Evolutionary conservation across 352 stramenopile species (phyloP).

Genomic region (Pythium scleroteichum): DNA sequence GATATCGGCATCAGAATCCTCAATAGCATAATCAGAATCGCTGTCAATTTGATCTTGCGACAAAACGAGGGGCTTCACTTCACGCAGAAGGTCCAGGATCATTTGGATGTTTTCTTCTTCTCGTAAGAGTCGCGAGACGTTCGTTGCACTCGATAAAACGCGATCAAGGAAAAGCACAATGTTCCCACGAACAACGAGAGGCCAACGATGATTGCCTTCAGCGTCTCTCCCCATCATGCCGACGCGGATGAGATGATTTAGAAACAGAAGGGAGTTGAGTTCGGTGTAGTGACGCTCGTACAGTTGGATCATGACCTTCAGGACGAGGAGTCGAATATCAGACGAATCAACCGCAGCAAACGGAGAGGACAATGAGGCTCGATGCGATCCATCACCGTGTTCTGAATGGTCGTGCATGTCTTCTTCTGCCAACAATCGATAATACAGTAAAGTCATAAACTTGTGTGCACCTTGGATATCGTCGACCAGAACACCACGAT

Average conservation of each 20-base stretch:
- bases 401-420: conserved; percentile 8
- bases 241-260: conserved; percentile 81
- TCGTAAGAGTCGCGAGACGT: conserved; percentile 74
- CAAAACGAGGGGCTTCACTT: conserved; percentile 78
- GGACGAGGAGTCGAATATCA: conserved; percentile 75
- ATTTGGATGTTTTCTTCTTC: conserved; percentile 76
- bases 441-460: conserved; percentile 89
- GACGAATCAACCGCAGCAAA: conserved; percentile 51
- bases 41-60: conserved; percentile 61
- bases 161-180: conserved; percentile 84
- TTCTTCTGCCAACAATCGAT: conserved; percentile 78
- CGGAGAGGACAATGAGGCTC: conserved; percentile 29
- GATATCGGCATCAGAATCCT: conserved; percentile 56
- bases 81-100: conserved; percentile 70
- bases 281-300: conserved; percentile 82
- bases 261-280: conserved; percentile 74
- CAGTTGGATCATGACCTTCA: conserved; percentile 88
- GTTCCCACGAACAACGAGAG: conserved; percentile 77
- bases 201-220: conserved; percentile 55
- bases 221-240: conserved; percentile 68
- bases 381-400: conserved; percentile 14
- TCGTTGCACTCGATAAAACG: conserved; percentile 77
- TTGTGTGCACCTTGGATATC: conserved; percentile 73
- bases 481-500: conserved; percentile 77
- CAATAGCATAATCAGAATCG: conserved; percentile 61